Percentiles rank a stretch among this genome's conserved stretches.
phyloP scores from a whole-genome alignment of 345 rosid species.

The Tarenaya hassleriana region DNA sequence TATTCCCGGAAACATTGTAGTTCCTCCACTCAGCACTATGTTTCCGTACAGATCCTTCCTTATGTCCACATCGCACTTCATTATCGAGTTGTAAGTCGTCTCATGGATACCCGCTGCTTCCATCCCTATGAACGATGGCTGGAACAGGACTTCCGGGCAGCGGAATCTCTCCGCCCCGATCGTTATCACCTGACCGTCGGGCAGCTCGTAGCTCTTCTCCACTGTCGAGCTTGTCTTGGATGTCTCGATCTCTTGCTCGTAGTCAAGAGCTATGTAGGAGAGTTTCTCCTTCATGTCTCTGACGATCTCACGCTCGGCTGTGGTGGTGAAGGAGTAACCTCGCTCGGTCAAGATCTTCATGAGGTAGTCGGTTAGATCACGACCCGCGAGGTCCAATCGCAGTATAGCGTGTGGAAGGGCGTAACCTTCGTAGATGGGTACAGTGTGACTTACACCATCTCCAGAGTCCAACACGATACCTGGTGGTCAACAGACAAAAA shows the following conservation, averaged over 20 bases:
- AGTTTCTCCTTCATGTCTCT: conserved; percentile 5
- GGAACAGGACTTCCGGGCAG: conserved; percentile 1
- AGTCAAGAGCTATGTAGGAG: conserved; percentile 2
- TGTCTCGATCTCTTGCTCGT: background rate
- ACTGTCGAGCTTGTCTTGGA: background rate
- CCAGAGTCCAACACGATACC: conserved; percentile 8
- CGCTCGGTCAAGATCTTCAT: conserved; percentile 1
- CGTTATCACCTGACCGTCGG: conserved; percentile 1
- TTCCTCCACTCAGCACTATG: background rate
- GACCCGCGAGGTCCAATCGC: background rate
- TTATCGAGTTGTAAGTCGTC: background rate
- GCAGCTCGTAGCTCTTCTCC: background rate
- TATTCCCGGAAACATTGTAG: background rate
- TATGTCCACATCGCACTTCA: background rate
- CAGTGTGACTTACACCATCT: background rate
- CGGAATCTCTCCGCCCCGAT: background rate
- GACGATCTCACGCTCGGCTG: conserved; percentile 1
- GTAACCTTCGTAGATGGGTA: conserved; percentile 7
- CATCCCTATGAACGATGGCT: background rate
- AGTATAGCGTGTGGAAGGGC: background rate
- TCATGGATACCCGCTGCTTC: background rate
- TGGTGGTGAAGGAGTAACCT: background rate
- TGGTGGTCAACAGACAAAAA: too few species aligned
- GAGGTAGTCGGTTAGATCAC: conserved; percentile 3
- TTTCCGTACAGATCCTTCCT: background rate